phyloP scores from a whole-genome alignment of 208 protist species.

The Leishmania mexicana region DNA sequence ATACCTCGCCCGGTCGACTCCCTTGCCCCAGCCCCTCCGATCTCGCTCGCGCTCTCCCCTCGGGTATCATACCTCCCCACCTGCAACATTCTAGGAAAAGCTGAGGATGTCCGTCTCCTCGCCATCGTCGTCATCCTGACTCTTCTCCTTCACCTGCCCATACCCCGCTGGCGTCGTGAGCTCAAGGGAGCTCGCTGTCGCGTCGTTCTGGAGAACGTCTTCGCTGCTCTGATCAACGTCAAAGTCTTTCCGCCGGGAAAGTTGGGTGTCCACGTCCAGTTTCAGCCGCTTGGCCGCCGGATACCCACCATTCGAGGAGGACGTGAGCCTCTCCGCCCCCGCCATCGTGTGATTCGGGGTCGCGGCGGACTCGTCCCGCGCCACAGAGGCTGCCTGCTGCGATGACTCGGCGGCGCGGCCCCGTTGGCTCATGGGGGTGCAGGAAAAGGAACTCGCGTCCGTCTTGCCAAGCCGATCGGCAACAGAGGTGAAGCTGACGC shows the following conservation, averaged over 20 bases:
- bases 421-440: slow-evolving; percentile 16
- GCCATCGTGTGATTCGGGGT: not conserved
- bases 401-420: slow-evolving; percentile 3
- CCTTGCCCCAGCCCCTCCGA: not conserved
- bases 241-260: not conserved
- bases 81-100: not conserved
- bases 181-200: slow-evolving; percentile 2
- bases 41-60: not conserved
- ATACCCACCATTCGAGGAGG: not conserved
- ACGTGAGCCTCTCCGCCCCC: not conserved
- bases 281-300: slow-evolving; percentile 26
- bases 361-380: not conserved
- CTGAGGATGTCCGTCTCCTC: slow-evolving; percentile 17
- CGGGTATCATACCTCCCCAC: not conserved
- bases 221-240: not conserved
- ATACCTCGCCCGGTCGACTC: not conserved
- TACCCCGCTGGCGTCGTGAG: not conserved
- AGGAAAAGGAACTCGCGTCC: slow-evolving; percentile 24
- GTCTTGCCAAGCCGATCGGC: slow-evolving; percentile 20
- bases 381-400: slow-evolving; percentile 1
- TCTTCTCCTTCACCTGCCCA: not conserved
- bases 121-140: not conserved
- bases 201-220: not conserved
- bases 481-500: slow-evolving; percentile 10
- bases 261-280: slow-evolving; percentile 3